phyloP scores from a whole-genome alignment of 805 yeast genomes.

The Grigorovia jiainica region DNA sequence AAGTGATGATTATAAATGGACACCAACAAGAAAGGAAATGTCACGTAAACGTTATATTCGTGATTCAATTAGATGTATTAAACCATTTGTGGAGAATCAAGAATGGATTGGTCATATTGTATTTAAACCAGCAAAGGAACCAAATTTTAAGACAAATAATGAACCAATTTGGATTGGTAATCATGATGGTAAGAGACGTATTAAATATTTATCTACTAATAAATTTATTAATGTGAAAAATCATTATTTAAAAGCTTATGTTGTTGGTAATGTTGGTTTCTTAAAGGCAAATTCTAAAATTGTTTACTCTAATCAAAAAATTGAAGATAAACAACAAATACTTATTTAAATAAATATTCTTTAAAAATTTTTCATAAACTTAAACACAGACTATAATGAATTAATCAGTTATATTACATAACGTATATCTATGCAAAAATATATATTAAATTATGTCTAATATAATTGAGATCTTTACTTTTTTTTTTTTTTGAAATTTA shows the following conservation, averaged over 20 bases:
- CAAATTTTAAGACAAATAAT: conserved; percentile 19
- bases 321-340: not conserved
- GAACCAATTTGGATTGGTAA: conserved; percentile 11
- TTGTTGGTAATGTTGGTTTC: conserved; percentile 26
- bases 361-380: no score
- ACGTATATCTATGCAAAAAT: no score
- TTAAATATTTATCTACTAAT: conserved; percentile 2
- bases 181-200: not conserved
- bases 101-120: conserved; percentile 44
- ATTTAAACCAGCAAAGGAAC: conserved; percentile 26
- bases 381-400: no score
- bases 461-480: no score
- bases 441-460: no score
- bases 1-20: conserved; percentile 36
- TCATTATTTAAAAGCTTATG: conserved; percentile 22
- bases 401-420: no score
- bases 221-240: conserved; percentile 8
- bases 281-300: conserved; percentile 13
- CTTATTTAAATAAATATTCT: not conserved
- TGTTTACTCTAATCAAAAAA: not conserved
- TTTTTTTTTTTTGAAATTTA: no score
- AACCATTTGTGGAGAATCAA: conserved; percentile 43
- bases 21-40: conserved; percentile 33
- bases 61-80: conserved; percentile 49
- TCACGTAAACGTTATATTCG: conserved; percentile 36